A percentile compares a stretch with the other conserved stretches of the same genome.
Conservation (phyloP, 1,284 basidiomycete species). For the Moesziomyces globuligerus region DNA sequence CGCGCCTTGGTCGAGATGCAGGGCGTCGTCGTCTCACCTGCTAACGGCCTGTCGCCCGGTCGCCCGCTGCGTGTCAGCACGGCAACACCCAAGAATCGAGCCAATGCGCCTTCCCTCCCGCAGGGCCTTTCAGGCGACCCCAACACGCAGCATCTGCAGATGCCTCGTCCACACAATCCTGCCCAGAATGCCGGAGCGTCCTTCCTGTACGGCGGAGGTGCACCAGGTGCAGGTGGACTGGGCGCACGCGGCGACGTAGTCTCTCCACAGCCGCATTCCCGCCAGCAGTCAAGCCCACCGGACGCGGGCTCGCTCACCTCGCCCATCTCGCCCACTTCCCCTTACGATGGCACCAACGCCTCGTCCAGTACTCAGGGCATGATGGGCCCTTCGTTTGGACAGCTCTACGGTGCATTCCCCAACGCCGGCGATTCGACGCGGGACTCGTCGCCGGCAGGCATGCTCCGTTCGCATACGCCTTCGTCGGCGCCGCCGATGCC, state of each 20-base stretch:
- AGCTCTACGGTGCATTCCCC: slow-evolving; percentile 31
- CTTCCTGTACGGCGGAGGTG: slow-evolving; percentile 35
- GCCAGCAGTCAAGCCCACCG: slow-evolving; percentile 26
- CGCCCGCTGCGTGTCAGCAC: slow-evolving; percentile 59
- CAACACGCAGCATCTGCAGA: slow-evolving; percentile 32
- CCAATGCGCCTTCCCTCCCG: slow-evolving; percentile 10
- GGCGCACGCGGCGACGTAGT: slow-evolving; percentile 26
- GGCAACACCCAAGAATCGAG: slow-evolving; percentile 60
- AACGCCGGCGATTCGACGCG: slow-evolving; percentile 17
- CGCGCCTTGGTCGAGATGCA: slow-evolving; percentile 66
- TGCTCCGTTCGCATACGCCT: slow-evolving; percentile 37
- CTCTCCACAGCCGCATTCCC: slow-evolving; percentile 32
- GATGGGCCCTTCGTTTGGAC: slow-evolving; percentile 22
- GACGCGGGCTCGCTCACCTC: slow-evolving; percentile 23
- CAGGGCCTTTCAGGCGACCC: slow-evolving; percentile 14
- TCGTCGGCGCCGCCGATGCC: slow-evolving; percentile 27
- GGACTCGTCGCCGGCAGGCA: slow-evolving; percentile 23
- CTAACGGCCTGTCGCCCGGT: slow-evolving; percentile 48
- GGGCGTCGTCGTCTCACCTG: slow-evolving; percentile 43
- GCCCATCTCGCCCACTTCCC: slow-evolving; percentile 24
- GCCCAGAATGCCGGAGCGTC: slow-evolving; percentile 29
- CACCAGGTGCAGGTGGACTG: slow-evolving; percentile 1
- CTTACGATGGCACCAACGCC: slow-evolving; percentile 17
- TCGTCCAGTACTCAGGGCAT: slow-evolving; percentile 1
- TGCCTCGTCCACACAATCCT: slow-evolving; percentile 43